These are phyloP conservation scores for Lojkania enalia DNA, from an alignment of 2,329 filamentous ascomycete species.

Conservation along the genomic window DNA sequence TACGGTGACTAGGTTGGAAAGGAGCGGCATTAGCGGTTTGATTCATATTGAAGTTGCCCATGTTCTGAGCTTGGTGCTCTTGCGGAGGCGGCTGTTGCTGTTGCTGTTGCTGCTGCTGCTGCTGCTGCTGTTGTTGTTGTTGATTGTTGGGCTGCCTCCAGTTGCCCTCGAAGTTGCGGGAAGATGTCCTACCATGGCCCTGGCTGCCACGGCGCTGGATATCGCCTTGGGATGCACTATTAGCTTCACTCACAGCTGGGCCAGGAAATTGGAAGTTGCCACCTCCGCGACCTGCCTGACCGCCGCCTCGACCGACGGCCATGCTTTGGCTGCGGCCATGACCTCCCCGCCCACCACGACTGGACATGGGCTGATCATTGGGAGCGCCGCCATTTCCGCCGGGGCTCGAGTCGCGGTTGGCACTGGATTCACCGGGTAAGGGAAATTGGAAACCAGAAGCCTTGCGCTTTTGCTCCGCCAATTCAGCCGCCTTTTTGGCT, in stretches of 20 bases:
- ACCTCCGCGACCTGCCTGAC: constrained; percentile 63
- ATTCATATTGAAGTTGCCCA: constrained; percentile 69
- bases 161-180: constrained; percentile 96
- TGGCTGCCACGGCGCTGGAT: constrained; percentile 76
- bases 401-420: constrained; percentile 61
- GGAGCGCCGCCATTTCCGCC: constrained; percentile 48
- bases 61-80: constrained; percentile 51
- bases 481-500: constrained; percentile 94
- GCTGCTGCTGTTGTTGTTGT: constrained; percentile 44
- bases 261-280: constrained; percentile 73
- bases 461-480: constrained; percentile 95
- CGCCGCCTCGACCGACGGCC: constrained; percentile 72
- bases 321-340: constrained; percentile 85
- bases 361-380: constrained; percentile 30
- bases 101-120: constrained; percentile 65
- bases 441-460: constrained; percentile 95
- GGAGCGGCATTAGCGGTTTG: constrained; percentile 70
- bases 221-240: constrained; percentile 54
- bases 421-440: constrained; percentile 62
- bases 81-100: constrained; percentile 52
- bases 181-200: constrained; percentile 79
- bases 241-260: constrained; percentile 56
- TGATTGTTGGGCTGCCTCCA: constrained; percentile 81
- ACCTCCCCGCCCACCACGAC: constrained; percentile 57
- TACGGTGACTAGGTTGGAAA: constrained; percentile 91